Conservation (phyloP, 106 monocot species). For the Acorus calamus region DNA sequence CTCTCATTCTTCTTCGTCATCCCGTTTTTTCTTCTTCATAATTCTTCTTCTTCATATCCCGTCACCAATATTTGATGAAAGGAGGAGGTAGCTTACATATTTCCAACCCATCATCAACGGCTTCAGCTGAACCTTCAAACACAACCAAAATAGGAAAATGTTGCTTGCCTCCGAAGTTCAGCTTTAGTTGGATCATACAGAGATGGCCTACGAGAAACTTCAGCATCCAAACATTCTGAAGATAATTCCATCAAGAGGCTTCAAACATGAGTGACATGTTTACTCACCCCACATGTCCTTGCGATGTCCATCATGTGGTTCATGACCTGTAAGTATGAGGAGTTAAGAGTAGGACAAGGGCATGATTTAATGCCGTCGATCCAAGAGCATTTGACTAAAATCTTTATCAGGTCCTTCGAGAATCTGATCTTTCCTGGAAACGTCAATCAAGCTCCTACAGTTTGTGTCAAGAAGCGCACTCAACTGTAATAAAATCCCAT, state of each 20-base stretch:
- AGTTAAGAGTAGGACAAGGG: constrained; percentile 59
- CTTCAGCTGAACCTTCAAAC: constrained; percentile 23
- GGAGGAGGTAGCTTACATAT: not conserved
- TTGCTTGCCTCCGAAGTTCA: constrained; percentile 70
- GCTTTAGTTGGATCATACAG: constrained; percentile 73
- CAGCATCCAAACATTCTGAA: constrained; percentile 36
- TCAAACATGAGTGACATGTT: constrained; percentile 23
- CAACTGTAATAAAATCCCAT: constrained; percentile 76
- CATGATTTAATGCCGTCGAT: constrained; percentile 51
- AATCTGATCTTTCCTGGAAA: constrained; percentile 53
- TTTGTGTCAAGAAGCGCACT: constrained; percentile 69
- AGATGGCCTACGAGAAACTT: constrained; percentile 8
- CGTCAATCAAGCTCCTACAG: constrained; percentile 54
- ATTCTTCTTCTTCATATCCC: too few relatives aligned
- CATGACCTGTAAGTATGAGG: constrained; percentile 54
- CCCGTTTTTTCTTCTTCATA: too few relatives aligned
- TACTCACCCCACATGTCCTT: constrained; percentile 19
- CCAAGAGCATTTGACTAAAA: constrained; percentile 60
- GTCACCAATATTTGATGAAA: constrained; percentile 10
- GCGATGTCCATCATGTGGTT: constrained; percentile 63
- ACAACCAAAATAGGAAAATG: constrained; percentile 66
- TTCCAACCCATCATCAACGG: constrained; percentile 7
- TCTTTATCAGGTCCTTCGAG: constrained; percentile 30
- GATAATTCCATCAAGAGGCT: constrained; percentile 34
- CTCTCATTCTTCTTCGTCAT: too few relatives aligned